phyloP scores from a whole-genome alignment of 2,329 filamentous ascomycete genomes.

The Bipolaris oryzae region DNA sequence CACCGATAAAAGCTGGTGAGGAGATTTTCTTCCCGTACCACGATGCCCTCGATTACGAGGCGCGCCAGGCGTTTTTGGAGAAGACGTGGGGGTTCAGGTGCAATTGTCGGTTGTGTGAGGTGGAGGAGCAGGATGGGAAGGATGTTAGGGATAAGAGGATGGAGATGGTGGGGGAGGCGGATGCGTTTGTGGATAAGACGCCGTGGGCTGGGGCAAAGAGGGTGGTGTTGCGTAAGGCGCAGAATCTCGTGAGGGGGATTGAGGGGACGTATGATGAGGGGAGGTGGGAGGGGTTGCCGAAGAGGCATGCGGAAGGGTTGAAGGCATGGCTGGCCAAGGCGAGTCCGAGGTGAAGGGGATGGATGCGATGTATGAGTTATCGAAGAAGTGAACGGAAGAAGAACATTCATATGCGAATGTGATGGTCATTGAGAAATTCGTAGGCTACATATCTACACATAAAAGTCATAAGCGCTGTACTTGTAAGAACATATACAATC shows the following conservation, averaged over 20 bases:
- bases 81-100: slow-evolving; percentile 53
- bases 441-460: neutral
- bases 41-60: slow-evolving; percentile 42
- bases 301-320: slow-evolving; percentile 19
- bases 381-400: neutral
- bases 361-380: neutral
- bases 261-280: slow-evolving; percentile 34
- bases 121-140: slow-evolving; percentile 38
- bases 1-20: slow-evolving; percentile 33
- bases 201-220: slow-evolving; percentile 38
- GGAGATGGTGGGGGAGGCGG: slow-evolving; percentile 31
- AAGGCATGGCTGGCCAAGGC: slow-evolving; percentile 30
- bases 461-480: neutral
- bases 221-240: slow-evolving; percentile 30
- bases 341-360: slow-evolving; percentile 13
- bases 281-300: slow-evolving; percentile 28
- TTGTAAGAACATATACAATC: neutral
- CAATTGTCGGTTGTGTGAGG: slow-evolving; percentile 47
- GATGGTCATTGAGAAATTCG: neutral
- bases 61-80: slow-evolving; percentile 37
- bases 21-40: slow-evolving; percentile 39
- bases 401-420: neutral
- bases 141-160: slow-evolving; percentile 30
- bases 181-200: slow-evolving; percentile 33
- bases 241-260: slow-evolving; percentile 26